Percentiles rank a stretch among this genome's conserved stretches.
Evolutionary conservation across 257 asterid genomes (phyloP).

Genomic region (Ligustrum vulgare): DNA sequence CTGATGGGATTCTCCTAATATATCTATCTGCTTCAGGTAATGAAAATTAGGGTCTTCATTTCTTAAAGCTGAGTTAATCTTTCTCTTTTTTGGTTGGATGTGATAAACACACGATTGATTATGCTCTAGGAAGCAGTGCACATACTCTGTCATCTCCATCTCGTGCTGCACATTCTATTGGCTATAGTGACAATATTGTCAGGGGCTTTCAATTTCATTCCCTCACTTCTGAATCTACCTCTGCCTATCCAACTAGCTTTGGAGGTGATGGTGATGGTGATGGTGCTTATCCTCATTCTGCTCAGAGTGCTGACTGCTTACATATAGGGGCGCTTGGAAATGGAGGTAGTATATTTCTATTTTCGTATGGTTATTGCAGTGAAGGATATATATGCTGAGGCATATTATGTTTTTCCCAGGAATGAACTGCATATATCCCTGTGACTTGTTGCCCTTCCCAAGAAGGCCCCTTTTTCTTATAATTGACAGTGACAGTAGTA

Average conservation of each 20-base stretch:
- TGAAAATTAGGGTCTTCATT: conserved; percentile 20
- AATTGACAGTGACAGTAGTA: conserved; percentile 82
- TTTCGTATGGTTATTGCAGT: conserved; percentile 5
- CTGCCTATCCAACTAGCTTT: conserved; percentile 36
- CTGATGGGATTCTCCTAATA: conserved; percentile 84
- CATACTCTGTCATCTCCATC: conserved; percentile 54
- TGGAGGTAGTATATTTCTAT: conserved; percentile 55
- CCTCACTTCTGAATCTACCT: conserved; percentile 45
- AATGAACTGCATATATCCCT: conserved; percentile 75
- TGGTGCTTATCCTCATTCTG: conserved; percentile 37
- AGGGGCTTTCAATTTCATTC: conserved; percentile 61
- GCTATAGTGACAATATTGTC: conserved; percentile 45
- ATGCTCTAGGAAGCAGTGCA: conserved; percentile 56
- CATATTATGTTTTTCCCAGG: conserved; percentile 49
- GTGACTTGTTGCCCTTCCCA: conserved; percentile 86
- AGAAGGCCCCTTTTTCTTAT: conserved; percentile 87
- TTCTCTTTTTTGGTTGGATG: conserved; percentile 14
- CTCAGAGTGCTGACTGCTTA: conserved; percentile 50
- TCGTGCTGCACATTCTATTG: conserved; percentile 48
- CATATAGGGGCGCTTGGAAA: conserved; percentile 70
- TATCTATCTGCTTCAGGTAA: conserved; percentile 82
- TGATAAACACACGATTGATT: conserved; percentile 21
- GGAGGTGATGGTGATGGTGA: too few relatives aligned
- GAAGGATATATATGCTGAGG: conserved; percentile 22
- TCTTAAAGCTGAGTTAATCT: conserved; percentile 16